These are phyloP conservation scores for Lepidium aucheri DNA, from an alignment of 345 rosid species.

Conservation along the genomic window DNA sequence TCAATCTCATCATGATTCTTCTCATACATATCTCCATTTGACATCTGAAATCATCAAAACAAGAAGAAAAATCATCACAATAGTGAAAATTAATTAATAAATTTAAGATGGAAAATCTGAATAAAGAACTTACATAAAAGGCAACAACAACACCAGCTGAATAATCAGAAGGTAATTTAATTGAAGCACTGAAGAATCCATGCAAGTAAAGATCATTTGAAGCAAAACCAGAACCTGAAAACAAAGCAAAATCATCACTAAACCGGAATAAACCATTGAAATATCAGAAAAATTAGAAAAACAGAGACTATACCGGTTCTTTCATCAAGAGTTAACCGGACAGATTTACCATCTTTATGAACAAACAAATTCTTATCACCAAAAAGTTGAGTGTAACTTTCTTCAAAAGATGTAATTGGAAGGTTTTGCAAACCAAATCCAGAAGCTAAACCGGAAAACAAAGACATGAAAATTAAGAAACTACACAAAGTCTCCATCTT, in stretches of 20 bases:
- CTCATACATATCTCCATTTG: constrained; percentile 88
- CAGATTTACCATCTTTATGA: constrained; percentile 70
- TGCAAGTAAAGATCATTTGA: constrained; percentile 90
- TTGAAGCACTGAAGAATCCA: constrained; percentile 91
- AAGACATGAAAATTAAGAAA: constrained; percentile 30
- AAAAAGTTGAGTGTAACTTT: constrained; percentile 82
- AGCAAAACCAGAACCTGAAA: constrained; percentile 92
- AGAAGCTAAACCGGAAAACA: constrained; percentile 39
- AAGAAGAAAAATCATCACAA: background rate
- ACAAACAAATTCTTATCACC: constrained; percentile 75
- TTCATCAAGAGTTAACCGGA: constrained; percentile 79
- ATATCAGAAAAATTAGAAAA: background rate
- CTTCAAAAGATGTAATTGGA: constrained; percentile 71
- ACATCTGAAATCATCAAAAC: constrained; percentile 46
- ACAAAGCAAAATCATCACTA: background rate
- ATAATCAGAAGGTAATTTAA: constrained; percentile 91
- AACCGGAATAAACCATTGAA: background rate
- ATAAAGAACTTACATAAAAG: constrained; percentile 59
- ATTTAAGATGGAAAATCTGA: background rate
- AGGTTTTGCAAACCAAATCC: constrained; percentile 40
- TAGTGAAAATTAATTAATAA: too few species aligned
- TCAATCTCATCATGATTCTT: constrained; percentile 98
- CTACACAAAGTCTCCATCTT: constrained; percentile 30
- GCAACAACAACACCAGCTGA: constrained; percentile 99
- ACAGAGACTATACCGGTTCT: constrained; percentile 56